These are phyloP conservation scores for Marchantia polymorpha DNA, from an alignment of 225 moss, liverwort and hornwort genomes.

Conservation along the genomic window DNA sequence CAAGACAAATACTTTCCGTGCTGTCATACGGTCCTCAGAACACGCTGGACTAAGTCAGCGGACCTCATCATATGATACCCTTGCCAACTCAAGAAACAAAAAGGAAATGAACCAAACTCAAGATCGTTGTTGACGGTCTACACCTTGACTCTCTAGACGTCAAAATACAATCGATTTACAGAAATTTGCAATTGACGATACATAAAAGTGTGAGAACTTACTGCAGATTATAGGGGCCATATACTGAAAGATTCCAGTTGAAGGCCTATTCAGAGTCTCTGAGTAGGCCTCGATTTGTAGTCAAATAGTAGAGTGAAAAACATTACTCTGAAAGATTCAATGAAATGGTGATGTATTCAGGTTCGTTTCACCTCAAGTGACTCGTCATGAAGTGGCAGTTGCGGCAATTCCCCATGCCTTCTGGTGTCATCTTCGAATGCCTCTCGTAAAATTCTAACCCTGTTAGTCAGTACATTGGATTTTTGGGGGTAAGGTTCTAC, in stretches of 20 bases:
- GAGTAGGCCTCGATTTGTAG: not conserved
- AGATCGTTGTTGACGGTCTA: too few relatives aligned
- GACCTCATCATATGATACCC: too few relatives aligned
- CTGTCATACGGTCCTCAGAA: not conserved
- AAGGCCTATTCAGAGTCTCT: not conserved
- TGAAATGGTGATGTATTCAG: not conserved
- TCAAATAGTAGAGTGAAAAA: too few relatives aligned
- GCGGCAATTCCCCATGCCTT: not conserved
- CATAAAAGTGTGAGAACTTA: not conserved
- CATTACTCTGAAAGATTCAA: not conserved
- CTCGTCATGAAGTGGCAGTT: not conserved
- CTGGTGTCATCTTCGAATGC: conserved; percentile 37
- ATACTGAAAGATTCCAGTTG: not conserved
- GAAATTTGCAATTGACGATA: too few relatives aligned
- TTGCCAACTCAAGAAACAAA: too few relatives aligned
- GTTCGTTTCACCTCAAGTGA: not conserved
- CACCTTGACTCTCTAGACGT: too few relatives aligned
- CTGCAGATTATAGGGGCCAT: not conserved
- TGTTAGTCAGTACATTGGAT: not conserved
- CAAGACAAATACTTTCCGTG: not conserved
- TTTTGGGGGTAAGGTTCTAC: not conserved
- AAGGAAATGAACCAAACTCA: not conserved
- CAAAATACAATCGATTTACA: too few relatives aligned
- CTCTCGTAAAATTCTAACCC: conserved; percentile 35
- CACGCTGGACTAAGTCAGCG: too few relatives aligned